Base-by-base conservation (phyloP, 2,329 filamentous ascomycete species). In the Penicillium polonicum region DNA sequence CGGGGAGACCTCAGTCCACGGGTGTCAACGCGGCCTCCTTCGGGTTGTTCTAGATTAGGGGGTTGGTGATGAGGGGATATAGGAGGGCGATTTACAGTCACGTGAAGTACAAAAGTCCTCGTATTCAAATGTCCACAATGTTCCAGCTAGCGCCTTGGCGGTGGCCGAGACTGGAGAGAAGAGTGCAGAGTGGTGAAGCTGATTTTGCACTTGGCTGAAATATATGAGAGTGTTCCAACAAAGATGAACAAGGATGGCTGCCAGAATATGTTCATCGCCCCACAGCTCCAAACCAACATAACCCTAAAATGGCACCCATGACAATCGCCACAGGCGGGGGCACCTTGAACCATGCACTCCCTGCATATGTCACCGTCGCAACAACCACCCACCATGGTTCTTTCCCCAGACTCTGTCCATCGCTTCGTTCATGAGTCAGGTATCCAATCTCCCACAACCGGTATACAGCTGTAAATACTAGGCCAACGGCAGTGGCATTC, bases 321-420 rank as follows among this genome's bases (percentile, higher is more conserved):
- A 82, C 48, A 62, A 82, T 82, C 0, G 79, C 76, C 31, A 76
- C 51, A 0, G 79, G 72, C 1, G 80, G 73, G 23, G 67, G 72
- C 2, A 82, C 59, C 3, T 70, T 70, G 61, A 82, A 83, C 76
- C 79, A 83, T n/a, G 74, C 71, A 42, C 76, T 78, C 10, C 74
- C 76, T 3, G 80, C 76, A 68, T 79, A 83, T 23, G 73, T 75
- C 6, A 77, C 60, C 71, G 82, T 81, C 2, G 84, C 80, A 1
- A 87, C 79, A 4, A 86, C 83, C 19, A 87, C 79, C 83, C 85
- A 87, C 83, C 84, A 87, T 0, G 85, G 83, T 59, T 87, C 85
- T 38, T 79, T 75, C 0, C 74, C 84, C 44, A 88, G 66, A 62
- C 81, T 85, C 46, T 76, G 79, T 0, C 85, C 85, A 2, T 67